Percentiles rank a stretch among this genome's conserved stretches.
These are phyloP conservation scores for Fusarium buharicum DNA, from an alignment of 2,329 filamentous ascomycete species.

Conservation along the genomic window DNA sequence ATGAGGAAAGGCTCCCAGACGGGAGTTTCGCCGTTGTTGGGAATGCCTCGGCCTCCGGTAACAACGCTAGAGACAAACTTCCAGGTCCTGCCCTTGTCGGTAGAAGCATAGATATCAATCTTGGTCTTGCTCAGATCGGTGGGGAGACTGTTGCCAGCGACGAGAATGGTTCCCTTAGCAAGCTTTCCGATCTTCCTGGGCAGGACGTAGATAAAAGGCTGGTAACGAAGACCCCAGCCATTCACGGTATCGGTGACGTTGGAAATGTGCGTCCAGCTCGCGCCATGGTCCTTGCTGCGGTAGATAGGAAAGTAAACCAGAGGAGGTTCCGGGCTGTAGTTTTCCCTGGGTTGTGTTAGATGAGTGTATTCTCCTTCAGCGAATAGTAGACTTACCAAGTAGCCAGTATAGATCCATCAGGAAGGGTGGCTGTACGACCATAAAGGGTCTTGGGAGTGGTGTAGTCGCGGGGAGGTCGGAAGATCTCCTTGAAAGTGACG, in stretches of 20 bases:
- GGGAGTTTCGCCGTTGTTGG: constrained; percentile 11
- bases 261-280: constrained; percentile 70
- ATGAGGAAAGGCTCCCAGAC: constrained; percentile 33
- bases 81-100: constrained; percentile 14
- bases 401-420: constrained; percentile 7
- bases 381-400: neutral
- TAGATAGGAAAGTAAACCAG: constrained; percentile 64
- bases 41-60: constrained; percentile 12
- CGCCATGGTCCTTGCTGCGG: constrained; percentile 61
- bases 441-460: neutral
- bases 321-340: constrained; percentile 65
- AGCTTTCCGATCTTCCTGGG: constrained; percentile 66
- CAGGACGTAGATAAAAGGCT: constrained; percentile 74
- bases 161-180: constrained; percentile 49
- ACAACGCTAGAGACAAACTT: constrained; percentile 25
- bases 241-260: constrained; percentile 71
- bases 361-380: rapidly evolving
- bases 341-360: constrained; percentile 55
- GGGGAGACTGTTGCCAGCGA: constrained; percentile 14
- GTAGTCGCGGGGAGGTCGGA: constrained; percentile 4
- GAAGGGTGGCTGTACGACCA: neutral
- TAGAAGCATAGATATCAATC: constrained; percentile 29
- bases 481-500: constrained; percentile 7
- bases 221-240: constrained; percentile 73
- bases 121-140: constrained; percentile 11